Evolutionary conservation across 2,329 filamentous ascomycete species (phyloP).

Genomic region (Eurotiales sp.): DNA sequence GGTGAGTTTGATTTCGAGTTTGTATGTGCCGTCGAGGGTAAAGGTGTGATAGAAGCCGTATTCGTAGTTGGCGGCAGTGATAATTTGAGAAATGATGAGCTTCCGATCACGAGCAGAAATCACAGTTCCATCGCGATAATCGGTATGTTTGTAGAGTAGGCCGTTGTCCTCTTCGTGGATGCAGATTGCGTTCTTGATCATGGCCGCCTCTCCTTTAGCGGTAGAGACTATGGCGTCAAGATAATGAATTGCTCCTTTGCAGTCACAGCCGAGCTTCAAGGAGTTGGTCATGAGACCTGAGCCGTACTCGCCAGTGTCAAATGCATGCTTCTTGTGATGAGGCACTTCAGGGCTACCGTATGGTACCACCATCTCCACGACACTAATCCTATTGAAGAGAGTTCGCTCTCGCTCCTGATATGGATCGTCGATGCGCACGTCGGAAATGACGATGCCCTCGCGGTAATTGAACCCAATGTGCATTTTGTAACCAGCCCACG

Average conservation of each 20-base stretch:
- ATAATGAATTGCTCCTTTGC: conserved; percentile 88
- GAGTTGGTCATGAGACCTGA: conserved; percentile 48
- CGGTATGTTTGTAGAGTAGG: conserved; percentile 92
- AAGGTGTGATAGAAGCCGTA: conserved; percentile 87
- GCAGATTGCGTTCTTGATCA: conserved; percentile 90
- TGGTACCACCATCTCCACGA: conserved; percentile 92
- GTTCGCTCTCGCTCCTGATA: conserved; percentile 49
- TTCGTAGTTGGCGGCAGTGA: conserved; percentile 95
- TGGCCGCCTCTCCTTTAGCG: conserved; percentile 65
- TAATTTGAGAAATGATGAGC: conserved; percentile 83
- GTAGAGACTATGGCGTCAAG: conserved; percentile 84
- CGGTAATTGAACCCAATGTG: conserved; percentile 94
- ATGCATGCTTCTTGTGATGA: conserved; percentile 46
- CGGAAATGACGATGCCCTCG: conserved; percentile 84
- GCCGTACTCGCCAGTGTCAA: conserved; percentile 46
- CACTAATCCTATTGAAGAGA: conserved; percentile 76
- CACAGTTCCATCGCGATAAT: conserved; percentile 83
- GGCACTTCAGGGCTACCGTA: conserved; percentile 52
- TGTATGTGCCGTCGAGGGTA: conserved; percentile 86
- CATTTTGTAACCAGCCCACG: conserved; percentile 91
- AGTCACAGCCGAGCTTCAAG: conserved; percentile 50
- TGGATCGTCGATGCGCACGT: conserved; percentile 73
- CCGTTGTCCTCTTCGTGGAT: conserved; percentile 92
- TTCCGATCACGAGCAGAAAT: conserved; percentile 84
- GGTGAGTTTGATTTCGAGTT: conserved; percentile 86